These are phyloP conservation scores for Malus hybrid DNA, from an alignment of 331 rosid genomes.

Conservation along the genomic window DNA sequence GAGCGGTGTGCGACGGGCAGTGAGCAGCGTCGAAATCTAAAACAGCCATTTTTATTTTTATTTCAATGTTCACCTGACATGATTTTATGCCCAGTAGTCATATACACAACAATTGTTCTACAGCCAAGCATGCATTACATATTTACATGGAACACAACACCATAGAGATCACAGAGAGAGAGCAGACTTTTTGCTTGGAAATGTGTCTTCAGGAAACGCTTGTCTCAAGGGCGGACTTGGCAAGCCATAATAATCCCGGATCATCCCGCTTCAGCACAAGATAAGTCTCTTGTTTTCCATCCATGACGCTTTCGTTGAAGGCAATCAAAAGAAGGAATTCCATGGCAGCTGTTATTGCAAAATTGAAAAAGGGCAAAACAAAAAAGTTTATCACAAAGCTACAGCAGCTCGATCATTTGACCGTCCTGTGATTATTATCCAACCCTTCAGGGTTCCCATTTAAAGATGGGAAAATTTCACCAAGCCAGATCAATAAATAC, in stretches of 20 bases:
- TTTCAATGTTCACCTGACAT: neutral
- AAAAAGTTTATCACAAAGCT: neutral
- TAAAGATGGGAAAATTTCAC: neutral
- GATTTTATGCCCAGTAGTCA: neutral
- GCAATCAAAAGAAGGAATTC: constrained; percentile 62
- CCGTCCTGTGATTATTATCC: neutral
- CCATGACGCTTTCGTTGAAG: constrained; percentile 61
- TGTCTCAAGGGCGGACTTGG: constrained; percentile 75
- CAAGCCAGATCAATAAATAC: neutral
- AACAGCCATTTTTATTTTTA: neutral
- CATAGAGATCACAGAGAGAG: too few relatives aligned
- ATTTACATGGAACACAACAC: too few relatives aligned
- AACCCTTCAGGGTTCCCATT: neutral
- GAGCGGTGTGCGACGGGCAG: neutral
- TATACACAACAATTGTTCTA: neutral
- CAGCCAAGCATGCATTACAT: neutral
- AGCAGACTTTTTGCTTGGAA: too few relatives aligned
- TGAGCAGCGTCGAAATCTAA: neutral
- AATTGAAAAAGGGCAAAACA: neutral
- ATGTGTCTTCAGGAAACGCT: neutral
- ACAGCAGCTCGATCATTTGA: neutral
- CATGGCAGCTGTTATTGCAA: constrained; percentile 63
- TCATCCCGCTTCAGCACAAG: constrained; percentile 88
- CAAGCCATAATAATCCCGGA: constrained; percentile 90
- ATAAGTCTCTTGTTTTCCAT: constrained; percentile 65